Conservation (phyloP, 495 filamentous ascomycete species). For the Aspergillus bridgeri region DNA sequence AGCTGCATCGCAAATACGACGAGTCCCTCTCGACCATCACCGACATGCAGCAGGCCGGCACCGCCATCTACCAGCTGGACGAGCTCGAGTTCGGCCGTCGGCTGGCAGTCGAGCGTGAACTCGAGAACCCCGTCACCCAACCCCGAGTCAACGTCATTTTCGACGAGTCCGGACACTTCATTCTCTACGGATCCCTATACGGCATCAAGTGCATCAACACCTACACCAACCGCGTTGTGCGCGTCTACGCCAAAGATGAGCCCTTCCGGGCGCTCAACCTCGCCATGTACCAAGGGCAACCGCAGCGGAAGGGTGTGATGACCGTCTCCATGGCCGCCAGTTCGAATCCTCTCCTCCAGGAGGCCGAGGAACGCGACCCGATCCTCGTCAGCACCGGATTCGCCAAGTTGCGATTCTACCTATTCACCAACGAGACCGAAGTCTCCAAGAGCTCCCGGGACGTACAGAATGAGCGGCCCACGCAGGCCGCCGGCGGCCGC, state of each 20-base stretch:
- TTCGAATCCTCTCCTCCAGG: slow-evolving; percentile 86
- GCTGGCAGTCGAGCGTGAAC: slow-evolving; percentile 80
- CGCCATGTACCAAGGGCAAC: slow-evolving; percentile 91
- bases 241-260: slow-evolving; percentile 85
- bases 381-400: slow-evolving; percentile 81
- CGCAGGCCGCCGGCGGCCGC: slow-evolving; percentile 29
- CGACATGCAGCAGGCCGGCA: slow-evolving; percentile 93
- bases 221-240: slow-evolving; percentile 84
- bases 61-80: slow-evolving; percentile 71
- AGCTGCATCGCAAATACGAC: slow-evolving; percentile 88
- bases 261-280: slow-evolving; percentile 78
- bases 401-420: slow-evolving; percentile 93
- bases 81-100: slow-evolving; percentile 89
- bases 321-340: slow-evolving; percentile 98
- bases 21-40: slow-evolving; percentile 82
- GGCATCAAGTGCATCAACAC: slow-evolving; percentile 95
- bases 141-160: slow-evolving; percentile 83
- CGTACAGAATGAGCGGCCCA: slow-evolving; percentile 91
- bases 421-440: slow-evolving; percentile 89
- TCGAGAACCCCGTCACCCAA: slow-evolving; percentile 65
- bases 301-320: slow-evolving; percentile 83
- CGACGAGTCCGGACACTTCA: slow-evolving; percentile 93
- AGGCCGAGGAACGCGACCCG: slow-evolving; percentile 87
- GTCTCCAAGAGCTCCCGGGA: slow-evolving; percentile 84
- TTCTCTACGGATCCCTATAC: slow-evolving; percentile 87